Conservation (phyloP, 495 filamentous ascomycete genomes). For the Chaetomidium leptoderma region DNA sequence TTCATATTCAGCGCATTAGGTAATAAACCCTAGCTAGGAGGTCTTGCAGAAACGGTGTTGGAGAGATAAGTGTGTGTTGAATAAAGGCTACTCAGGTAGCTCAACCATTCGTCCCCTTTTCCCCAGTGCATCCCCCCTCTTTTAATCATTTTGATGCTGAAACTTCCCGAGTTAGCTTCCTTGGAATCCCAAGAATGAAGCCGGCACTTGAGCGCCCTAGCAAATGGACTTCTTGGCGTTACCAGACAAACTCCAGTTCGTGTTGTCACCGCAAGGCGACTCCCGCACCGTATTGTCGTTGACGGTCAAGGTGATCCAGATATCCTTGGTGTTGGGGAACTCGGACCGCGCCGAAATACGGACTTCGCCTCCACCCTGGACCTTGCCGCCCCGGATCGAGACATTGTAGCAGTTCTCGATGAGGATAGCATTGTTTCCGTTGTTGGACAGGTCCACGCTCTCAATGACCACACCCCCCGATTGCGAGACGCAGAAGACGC, state of each 20-base stretch:
- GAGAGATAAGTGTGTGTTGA: too few relatives aligned
- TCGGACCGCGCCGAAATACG: constrained; percentile 39
- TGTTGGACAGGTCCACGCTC: constrained; percentile 38
- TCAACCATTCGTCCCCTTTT: too few relatives aligned
- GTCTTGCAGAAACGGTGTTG: too few relatives aligned
- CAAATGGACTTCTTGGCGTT: constrained; percentile 36
- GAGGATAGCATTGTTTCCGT: constrained; percentile 47
- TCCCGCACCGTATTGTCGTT: constrained; percentile 41
- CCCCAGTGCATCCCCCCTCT: too few relatives aligned
- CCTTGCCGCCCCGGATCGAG: constrained; percentile 38
- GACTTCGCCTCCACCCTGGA: constrained; percentile 45
- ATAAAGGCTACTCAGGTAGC: too few relatives aligned
- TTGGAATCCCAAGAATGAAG: too few relatives aligned
- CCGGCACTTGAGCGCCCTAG: too few relatives aligned
- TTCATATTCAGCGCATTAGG: background rate
- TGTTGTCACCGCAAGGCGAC: constrained; percentile 43
- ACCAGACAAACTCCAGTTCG: constrained; percentile 38
- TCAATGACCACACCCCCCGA: constrained; percentile 40
- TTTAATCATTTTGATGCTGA: too few relatives aligned
- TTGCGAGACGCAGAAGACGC: constrained; percentile 47
- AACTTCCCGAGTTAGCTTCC: too few relatives aligned
- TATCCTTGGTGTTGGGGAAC: constrained; percentile 42
- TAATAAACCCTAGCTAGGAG: too few relatives aligned
- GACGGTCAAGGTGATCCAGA: constrained; percentile 39
- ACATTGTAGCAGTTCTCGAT: constrained; percentile 50